Percentiles rank a stretch among this genome's conserved stretches.
Conservation (phyloP, 2,329 filamentous ascomycete species). For the Colletotrichum cordylinicola region DNA sequence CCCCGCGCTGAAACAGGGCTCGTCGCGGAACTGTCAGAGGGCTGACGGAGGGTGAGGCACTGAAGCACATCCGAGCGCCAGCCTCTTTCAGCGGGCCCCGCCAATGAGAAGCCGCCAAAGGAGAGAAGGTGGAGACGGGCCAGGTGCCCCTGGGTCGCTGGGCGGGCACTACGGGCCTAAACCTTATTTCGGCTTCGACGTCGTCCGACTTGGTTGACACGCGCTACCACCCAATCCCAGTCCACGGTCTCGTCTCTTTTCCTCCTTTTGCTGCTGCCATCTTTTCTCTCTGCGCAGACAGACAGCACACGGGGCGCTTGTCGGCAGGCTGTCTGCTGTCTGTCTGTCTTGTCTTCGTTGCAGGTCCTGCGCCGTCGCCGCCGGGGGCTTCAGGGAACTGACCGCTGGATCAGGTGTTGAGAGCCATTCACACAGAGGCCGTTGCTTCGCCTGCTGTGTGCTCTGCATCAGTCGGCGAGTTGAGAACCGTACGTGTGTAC, state of each 20-base stretch:
- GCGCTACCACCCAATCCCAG: conserved; percentile 4
- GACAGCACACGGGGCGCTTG: neutral
- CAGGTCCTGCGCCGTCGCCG: neutral
- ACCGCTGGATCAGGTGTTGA: neutral
- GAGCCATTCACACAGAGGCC: neutral
- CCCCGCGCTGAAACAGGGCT: conserved; percentile 33
- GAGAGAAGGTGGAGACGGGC: conserved; percentile 27
- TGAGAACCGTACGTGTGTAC: neutral
- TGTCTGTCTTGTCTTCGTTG: neutral
- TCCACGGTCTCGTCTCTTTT: neutral
- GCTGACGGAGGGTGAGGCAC: conserved; percentile 31
- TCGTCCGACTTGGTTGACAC: conserved; percentile 27
- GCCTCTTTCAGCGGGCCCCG: neutral
- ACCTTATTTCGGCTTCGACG: conserved; percentile 41
- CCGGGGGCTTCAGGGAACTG: neutral
- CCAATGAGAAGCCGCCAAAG: neutral
- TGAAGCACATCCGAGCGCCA: conserved; percentile 32
- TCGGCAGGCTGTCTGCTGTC: neutral
- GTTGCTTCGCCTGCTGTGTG: neutral
- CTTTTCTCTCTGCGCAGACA: neutral
- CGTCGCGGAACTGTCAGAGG: conserved; percentile 38
- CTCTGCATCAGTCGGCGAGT: neutral
- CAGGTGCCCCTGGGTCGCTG: neutral
- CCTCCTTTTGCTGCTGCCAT: neutral
- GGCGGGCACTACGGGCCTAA: conserved; percentile 21